Conservation (phyloP, 2,329 filamentous ascomycete species). For the Sarocladium kiliense region DNA sequence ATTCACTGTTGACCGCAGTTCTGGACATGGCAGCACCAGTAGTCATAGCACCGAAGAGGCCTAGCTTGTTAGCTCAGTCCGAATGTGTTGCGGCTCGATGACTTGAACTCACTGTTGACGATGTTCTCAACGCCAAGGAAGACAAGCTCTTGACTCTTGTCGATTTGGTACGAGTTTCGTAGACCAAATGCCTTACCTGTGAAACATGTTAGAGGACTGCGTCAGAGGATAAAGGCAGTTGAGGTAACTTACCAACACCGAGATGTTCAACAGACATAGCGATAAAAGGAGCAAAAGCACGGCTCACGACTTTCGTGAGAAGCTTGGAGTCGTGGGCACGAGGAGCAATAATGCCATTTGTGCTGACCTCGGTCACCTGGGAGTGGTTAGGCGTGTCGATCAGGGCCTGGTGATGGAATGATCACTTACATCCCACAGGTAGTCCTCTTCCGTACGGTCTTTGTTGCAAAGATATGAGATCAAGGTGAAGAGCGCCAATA, state of each 20-base stretch:
- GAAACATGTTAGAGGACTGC: background rate
- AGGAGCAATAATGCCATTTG: slow-evolving; percentile 48
- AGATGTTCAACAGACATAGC: slow-evolving; percentile 59
- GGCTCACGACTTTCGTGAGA: slow-evolving; percentile 46
- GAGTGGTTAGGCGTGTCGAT: background rate
- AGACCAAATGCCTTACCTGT: slow-evolving; percentile 51
- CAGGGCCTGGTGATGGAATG: background rate
- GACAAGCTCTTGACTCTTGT: slow-evolving; percentile 60
- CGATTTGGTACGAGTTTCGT: slow-evolving; percentile 56
- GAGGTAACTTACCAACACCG: slow-evolving; percentile 43
- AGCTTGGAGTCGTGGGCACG: slow-evolving; percentile 40
- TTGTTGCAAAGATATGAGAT: slow-evolving; percentile 60
- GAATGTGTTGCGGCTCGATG: too few species aligned
- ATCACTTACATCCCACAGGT: slow-evolving; percentile 37
- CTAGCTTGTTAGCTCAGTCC: background rate
- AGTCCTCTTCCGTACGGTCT: slow-evolving; percentile 34
- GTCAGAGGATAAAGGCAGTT: too few species aligned
- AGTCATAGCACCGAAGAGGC: slow-evolving; percentile 58
- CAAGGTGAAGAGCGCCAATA: slow-evolving; percentile 56
- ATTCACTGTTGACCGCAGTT: slow-evolving; percentile 62
- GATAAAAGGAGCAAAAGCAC: slow-evolving; percentile 56
- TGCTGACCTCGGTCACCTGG: slow-evolving; percentile 50
- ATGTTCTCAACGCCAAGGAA: slow-evolving; percentile 59
- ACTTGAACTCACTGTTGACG: slow-evolving; percentile 43
- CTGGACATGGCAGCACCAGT: slow-evolving; percentile 63